Conservation (phyloP, 768 basidiomycete genomes). For the Hygrocybe punicea region DNA sequence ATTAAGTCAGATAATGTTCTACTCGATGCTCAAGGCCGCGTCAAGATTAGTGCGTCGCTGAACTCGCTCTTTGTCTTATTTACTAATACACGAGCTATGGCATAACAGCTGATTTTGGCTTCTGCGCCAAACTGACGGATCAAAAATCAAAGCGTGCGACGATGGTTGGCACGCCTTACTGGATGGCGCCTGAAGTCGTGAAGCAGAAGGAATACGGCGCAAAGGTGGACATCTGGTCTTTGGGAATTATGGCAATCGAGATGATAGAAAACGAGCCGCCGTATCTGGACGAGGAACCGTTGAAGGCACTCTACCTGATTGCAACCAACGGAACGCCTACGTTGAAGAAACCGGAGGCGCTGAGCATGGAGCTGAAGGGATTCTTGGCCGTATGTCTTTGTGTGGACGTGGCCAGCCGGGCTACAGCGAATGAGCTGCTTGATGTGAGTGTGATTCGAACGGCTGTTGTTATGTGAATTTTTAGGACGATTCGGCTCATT, state of each 20-base stretch:
- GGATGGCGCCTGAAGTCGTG: conserved; percentile 99
- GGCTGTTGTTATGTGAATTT: conserved; percentile 4
- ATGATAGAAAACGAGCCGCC: conserved; percentile 99
- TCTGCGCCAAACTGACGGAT: conserved; percentile 93
- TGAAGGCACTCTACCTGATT: conserved; percentile 91
- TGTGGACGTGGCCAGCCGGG: conserved; percentile 91
- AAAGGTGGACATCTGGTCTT: conserved; percentile 95
- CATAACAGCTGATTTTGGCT: conserved; percentile 84
- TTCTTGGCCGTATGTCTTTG: conserved; percentile 98
- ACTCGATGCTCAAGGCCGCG: conserved; percentile 84
- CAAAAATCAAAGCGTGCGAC: conserved; percentile 96
- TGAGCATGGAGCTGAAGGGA: conserved; percentile 89
- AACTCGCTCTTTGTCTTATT: background rate
- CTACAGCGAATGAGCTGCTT: conserved; percentile 82
- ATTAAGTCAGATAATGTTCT: conserved; percentile 97
- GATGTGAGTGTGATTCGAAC: conserved; percentile 58
- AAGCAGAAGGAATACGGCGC: conserved; percentile 97
- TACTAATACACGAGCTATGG: background rate
- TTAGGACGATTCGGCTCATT: conserved; percentile 7
- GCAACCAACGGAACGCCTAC: conserved; percentile 99
- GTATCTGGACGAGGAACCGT: conserved; percentile 91
- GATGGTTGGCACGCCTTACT: conserved; percentile 98
- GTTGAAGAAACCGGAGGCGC: conserved; percentile 88
- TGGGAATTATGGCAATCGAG: conserved; percentile 98
- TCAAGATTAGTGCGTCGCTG: conserved; percentile 87